phyloP scores from a whole-genome alignment of 2,329 filamentous ascomycete genomes.

The Beauveria bassiana region DNA sequence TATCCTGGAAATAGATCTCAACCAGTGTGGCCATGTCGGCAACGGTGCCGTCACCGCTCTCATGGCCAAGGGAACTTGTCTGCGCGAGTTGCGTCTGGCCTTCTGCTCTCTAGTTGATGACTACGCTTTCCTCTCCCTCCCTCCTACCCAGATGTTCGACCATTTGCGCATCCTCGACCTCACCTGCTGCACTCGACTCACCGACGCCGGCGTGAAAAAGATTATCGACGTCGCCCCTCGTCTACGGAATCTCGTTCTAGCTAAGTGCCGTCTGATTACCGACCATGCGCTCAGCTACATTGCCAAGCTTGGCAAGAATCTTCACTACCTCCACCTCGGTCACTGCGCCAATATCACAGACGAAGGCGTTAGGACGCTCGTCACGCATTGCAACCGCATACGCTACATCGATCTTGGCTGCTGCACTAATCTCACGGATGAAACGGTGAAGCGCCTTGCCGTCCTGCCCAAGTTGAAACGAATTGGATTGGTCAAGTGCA shows the following conservation, averaged over 20 bases:
- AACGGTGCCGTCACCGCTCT: conserved; percentile 78
- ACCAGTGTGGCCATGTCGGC: conserved; percentile 73
- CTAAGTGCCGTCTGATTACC: conserved; percentile 90
- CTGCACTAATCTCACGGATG: conserved; percentile 80
- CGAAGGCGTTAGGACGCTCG: conserved; percentile 73
- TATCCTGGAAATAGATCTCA: conserved; percentile 92
- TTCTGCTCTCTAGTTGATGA: conserved; percentile 82
- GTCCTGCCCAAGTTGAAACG: conserved; percentile 86
- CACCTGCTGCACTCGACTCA: conserved; percentile 77
- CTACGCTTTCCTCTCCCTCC: conserved; percentile 75
- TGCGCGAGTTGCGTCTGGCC: conserved; percentile 85
- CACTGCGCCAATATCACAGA: conserved; percentile 92
- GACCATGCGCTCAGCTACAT: conserved; percentile 84
- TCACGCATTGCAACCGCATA: conserved; percentile 83
- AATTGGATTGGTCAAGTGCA: conserved; percentile 92
- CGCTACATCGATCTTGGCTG: conserved; percentile 98
- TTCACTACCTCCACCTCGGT: conserved; percentile 93
- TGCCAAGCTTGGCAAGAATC: conserved; percentile 82
- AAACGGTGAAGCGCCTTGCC: conserved; percentile 76
- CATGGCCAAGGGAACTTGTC: conserved; percentile 66
- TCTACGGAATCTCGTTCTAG: conserved; percentile 84
- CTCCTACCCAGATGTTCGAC: conserved; percentile 64
- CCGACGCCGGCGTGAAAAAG: conserved; percentile 78
- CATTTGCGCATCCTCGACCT: conserved; percentile 88
- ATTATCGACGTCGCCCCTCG: conserved; percentile 83